Evolutionary conservation across 768 basidiomycete genomes (phyloP).

Genomic region (Trametes cubensis): DNA sequence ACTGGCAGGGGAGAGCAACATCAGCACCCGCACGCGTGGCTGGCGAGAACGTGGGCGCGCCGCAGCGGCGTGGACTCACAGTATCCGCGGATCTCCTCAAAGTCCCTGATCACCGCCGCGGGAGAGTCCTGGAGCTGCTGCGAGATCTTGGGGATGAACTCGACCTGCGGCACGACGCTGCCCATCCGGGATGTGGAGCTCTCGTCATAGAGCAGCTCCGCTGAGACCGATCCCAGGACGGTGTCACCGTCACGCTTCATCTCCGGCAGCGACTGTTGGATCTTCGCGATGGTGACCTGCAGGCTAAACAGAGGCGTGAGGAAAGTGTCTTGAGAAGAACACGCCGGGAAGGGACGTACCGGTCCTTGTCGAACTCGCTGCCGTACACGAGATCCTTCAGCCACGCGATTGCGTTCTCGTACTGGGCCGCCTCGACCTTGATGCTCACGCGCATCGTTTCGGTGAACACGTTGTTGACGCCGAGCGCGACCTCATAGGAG

Average conservation of each 20-base stretch:
- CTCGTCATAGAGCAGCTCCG: constrained; percentile 66
- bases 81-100: constrained; percentile 71
- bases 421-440: constrained; percentile 81
- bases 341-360: constrained; percentile 45
- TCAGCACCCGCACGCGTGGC: background rate
- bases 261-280: constrained; percentile 87
- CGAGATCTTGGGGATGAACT: constrained; percentile 77
- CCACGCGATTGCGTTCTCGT: constrained; percentile 85
- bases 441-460: constrained; percentile 77
- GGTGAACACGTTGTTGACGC: constrained; percentile 61
- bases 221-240: constrained; percentile 73
- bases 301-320: constrained; percentile 50
- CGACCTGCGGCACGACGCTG: constrained; percentile 71
- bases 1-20: constrained; percentile 49
- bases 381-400: constrained; percentile 78
- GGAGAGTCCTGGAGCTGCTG: constrained; percentile 75
- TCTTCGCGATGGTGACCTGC: constrained; percentile 82
- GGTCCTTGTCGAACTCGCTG: constrained; percentile 75
- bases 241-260: constrained; percentile 87
- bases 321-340: background rate
- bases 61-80: constrained; percentile 48
- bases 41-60: too few relatives aligned
- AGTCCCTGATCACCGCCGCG: constrained; percentile 66
- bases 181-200: constrained; percentile 69
- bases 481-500: constrained; percentile 74